These are phyloP conservation scores for Neoboletus subvelutipes DNA, from an alignment of 768 basidiomycete species.

Conservation along the genomic window DNA sequence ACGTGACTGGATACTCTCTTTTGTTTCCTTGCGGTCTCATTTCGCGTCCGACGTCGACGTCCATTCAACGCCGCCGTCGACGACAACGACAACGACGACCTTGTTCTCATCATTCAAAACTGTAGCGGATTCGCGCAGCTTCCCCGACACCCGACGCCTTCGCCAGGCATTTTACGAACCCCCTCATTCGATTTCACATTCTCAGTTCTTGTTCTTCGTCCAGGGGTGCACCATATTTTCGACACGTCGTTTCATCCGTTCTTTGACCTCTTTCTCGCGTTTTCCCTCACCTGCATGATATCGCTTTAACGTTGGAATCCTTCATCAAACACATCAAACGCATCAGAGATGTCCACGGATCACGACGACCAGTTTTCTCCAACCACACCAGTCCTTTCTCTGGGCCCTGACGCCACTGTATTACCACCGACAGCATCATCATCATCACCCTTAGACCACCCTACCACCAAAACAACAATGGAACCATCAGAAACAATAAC, in stretches of 20 bases:
- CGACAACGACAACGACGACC: slow-evolving; percentile 6
- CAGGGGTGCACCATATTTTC: slow-evolving; percentile 7
- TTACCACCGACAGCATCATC: slow-evolving; percentile 20
- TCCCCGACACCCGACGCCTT: not conserved
- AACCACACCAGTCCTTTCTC: slow-evolving; percentile 12
- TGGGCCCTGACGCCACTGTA: slow-evolving; percentile 25
- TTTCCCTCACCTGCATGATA: slow-evolving; percentile 18
- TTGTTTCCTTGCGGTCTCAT: slow-evolving; percentile 17
- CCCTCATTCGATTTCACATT: not conserved
- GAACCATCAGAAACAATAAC: slow-evolving; percentile 19
- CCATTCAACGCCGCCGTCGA: slow-evolving; percentile 10
- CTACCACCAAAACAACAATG: slow-evolving; percentile 21
- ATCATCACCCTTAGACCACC: slow-evolving; percentile 23
- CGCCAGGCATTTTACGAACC: not conserved
- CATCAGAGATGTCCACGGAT: slow-evolving; percentile 27
- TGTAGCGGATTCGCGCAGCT: not conserved
- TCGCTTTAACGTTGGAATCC: slow-evolving; percentile 13
- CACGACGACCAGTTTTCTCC: slow-evolving; percentile 23
- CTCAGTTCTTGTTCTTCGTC: slow-evolving; percentile 10
- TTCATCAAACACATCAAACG: slow-evolving; percentile 10
- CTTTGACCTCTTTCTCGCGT: not conserved
- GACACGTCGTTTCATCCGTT: slow-evolving; percentile 5
- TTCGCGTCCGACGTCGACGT: slow-evolving; percentile 21
- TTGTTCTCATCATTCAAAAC: not conserved
- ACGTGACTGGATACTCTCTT: slow-evolving; percentile 6